A percentile compares a stretch with the other conserved stretches of the same genome.
phyloP scores from a whole-genome alignment of 202 grass and related monocot species.

The Panicum virgatum region DNA sequence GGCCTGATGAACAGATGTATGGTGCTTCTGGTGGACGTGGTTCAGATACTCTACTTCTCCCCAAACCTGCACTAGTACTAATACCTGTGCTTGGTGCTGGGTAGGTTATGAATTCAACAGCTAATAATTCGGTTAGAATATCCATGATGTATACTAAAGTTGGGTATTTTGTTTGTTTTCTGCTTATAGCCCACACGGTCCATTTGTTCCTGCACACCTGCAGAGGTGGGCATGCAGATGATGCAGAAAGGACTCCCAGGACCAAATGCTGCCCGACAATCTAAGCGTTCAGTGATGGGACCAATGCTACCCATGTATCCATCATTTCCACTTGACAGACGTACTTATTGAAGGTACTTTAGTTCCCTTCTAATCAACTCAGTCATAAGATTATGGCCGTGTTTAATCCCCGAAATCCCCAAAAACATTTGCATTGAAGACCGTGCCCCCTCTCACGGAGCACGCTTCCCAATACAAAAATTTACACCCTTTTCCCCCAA shows the following conservation, averaged over 20 bases:
- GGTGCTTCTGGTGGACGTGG: slow-evolving; percentile 43
- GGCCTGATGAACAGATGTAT: slow-evolving; percentile 42
- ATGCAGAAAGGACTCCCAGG: slow-evolving; percentile 52
- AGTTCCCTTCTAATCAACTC: background rate
- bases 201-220: slow-evolving; percentile 76
- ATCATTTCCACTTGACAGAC: slow-evolving; percentile 46
- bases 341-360: slow-evolving; percentile 51
- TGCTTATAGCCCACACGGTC: slow-evolving; percentile 64
- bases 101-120: slow-evolving; percentile 48
- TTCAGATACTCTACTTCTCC: slow-evolving; percentile 45
- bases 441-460: too few species aligned
- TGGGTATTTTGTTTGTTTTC: background rate
- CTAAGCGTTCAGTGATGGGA: slow-evolving; percentile 39
- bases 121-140: slow-evolving; percentile 9
- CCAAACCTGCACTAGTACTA: slow-evolving; percentile 49
- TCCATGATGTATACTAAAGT: slow-evolving; percentile 14
- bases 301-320: slow-evolving; percentile 59
- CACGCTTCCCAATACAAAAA: too few species aligned
- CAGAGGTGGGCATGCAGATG: slow-evolving; percentile 68
- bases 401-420: too few species aligned
- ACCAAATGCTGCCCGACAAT: slow-evolving; percentile 44
- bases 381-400: background rate
- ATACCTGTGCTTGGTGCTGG: slow-evolving; percentile 79
- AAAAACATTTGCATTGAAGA: too few species aligned
- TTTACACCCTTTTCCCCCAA: too few species aligned